Base-by-base conservation (phyloP, 345 rosid genomes). In the Eutrema yunnanense region DNA sequence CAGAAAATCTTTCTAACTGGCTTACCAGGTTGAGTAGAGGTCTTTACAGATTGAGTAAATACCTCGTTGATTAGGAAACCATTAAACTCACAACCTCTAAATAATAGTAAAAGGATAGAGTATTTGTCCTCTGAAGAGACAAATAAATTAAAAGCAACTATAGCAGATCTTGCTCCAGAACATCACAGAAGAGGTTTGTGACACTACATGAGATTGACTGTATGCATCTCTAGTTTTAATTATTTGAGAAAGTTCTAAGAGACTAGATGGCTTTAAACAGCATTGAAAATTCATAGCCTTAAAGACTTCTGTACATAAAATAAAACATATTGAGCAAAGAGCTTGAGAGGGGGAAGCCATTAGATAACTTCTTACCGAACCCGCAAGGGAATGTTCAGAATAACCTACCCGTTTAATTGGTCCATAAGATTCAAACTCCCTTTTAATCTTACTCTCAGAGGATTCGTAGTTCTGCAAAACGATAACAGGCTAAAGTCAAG, bases 391-490 rank as follows among this genome's bases (percentile, higher is more conserved):
- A 74, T 82, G 67, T 84, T 79, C 80, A 82, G 80, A 82, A 79
- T 77, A 83, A 90, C 98, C 87, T 90, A 93, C 96, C 97, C 88
- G 89, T 80, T 90, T 93, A 71, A 90, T 85, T 68, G 97, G 95
- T 72, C 98, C 98, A 83, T 89, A 90, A 41, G 98, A 86, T 76
- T 94, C 98, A 85, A 93, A 87, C 88, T 93, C 98, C 90, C 98
- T 89, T 88, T 93, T 93, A 77, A 93, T 81, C 82, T 82, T 90
- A 87, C 90, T 90, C 85, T 90, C 97, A 1, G 89, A 62, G 58
- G 98, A 84, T 84, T 91, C 98, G 34, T 94, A 94, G 77, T 84
- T 94, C 96, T 94, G 97, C 88, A 84, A 70, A 49, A 44, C 55
- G 27, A 73, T 13, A 70, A 77, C 66, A 46, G 19, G 57, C 56